Base-by-base conservation (phyloP, 768 basidiomycete species). In the Agaricus bisporus region DNA sequence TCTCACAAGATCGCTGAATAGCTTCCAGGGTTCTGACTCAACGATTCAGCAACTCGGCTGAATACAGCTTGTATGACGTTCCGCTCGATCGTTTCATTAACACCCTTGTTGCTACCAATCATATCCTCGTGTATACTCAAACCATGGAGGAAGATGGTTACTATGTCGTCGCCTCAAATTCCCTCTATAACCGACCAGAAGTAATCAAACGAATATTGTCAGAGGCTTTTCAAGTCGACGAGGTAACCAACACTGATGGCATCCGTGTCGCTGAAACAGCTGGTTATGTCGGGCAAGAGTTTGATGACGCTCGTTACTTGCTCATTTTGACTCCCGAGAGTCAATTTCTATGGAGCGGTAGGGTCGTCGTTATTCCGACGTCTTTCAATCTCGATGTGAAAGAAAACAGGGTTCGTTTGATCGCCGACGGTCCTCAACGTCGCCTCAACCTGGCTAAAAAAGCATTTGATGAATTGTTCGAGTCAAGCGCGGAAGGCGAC, bases 81-180 rank as follows among this genome's bases (percentile, higher is more conserved):
- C 76, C 85, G 41, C 72, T 95, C 54, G 87, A 88, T 48, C 75
- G 76, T n/a, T 88, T 95, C 67, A 88, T 98, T 50, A 73, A 82
- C 20, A 75, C 79, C 10, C 77, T 99, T 7, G 83, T 89, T 18
- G 81, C 85, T 29, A 85, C 91, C 6, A 92, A 90, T 58, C 95
- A 98, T 66, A 87, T 94, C 69, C 82, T 99, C 54, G 90, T 99
- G 42, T 95, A 97, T 68, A 97, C 95, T 1, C 81, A 86, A 49
- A 71, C 71, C 5, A 87, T 88, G 66, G 93, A 95, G 67, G 84
- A 87, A 60, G 86, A 95, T n/a, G 93, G 92, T 4, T 82, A 86
- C 10, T 99, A 98, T 65, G 83, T 98, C 56, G 75, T 99, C 51
- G 95, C 91, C 7, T 84, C 91, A 14, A 79, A 75, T 4, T 79